Base-by-base conservation (phyloP, 164 flowering plant species). In the Dillenia suffruticosa region DNA sequence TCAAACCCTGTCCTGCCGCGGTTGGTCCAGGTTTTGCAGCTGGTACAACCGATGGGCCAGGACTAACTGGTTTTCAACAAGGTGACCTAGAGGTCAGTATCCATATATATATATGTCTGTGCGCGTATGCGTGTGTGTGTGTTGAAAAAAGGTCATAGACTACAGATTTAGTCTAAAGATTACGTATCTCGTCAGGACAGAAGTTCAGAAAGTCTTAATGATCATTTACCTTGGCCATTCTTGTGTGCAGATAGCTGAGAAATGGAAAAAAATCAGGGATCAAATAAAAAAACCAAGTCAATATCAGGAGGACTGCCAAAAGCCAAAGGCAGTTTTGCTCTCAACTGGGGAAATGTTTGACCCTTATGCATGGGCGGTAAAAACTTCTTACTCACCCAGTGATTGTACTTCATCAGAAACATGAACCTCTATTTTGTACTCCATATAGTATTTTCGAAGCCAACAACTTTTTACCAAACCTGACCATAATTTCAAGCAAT, bases 341-440 rank as follows among this genome's bases (percentile, higher is more conserved):
- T 67, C 62, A 51, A 71, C 85, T 2, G 90, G 87, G 16, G 87
- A 85, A 68, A 85, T 85, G 86, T 77, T 74, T 56, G 72, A 63
- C n/a, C 90, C 87, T 48, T 85, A 79, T 54, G 72, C 75, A n/a
- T 85, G 90, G 90, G 87, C 90, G 84, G 87, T 85, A 75, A 65
- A 70, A 56, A n/a, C 52, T 44, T 51, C 9, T 16, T 32, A 26
- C 40, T 26, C 40, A 26, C 40, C 40, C 40, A 26, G 40, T 2
- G 40, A 26, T 26, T 26, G 2, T 26, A 26, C 2, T 26, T 26
- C 40, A 2, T 26, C 40, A 26, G 40, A 26, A 26, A 26, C 40
- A 26, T 26, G 40, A 26, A 26, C 40, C 40, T 26, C 40, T 26
- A 2, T 26, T 26, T 26, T 26, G 5, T 26, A 26, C 40, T 26